These are phyloP conservation scores for Clavaria fumosa DNA, from an alignment of 768 basidiomycete genomes.

Conservation along the genomic window DNA sequence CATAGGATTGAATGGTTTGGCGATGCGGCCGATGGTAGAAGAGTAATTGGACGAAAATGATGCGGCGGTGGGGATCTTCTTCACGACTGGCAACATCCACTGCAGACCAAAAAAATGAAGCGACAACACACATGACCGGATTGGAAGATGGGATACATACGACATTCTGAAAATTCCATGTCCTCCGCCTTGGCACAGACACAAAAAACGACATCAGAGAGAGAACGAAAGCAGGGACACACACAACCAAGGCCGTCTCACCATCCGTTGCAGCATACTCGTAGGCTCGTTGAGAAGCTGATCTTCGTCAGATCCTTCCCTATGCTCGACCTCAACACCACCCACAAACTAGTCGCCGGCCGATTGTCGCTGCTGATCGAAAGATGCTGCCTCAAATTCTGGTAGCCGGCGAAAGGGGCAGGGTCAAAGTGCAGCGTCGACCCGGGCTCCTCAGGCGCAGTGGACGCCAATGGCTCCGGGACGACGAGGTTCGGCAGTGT, in stretches of 20 bases:
- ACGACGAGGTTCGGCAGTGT: conserved; percentile 63
- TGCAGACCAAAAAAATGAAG: conserved; percentile 16
- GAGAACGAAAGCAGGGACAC: background rate
- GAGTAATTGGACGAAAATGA: conserved; percentile 95
- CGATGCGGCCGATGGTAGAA: conserved; percentile 89
- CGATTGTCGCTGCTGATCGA: conserved; percentile 56
- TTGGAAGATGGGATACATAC: conserved; percentile 33
- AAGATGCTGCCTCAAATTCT: conserved; percentile 38
- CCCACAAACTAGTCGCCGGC: conserved; percentile 85
- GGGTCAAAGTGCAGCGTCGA: conserved; percentile 10
- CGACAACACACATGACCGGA: conserved; percentile 3
- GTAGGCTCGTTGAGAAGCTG: conserved; percentile 87
- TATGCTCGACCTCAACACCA: conserved; percentile 85
- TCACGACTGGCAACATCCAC: conserved; percentile 78
- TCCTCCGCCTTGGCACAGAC: conserved; percentile 52
- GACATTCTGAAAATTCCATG: conserved; percentile 91
- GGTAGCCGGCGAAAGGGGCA: conserved; percentile 52
- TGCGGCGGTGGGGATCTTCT: conserved; percentile 58
- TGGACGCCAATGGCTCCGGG: conserved; percentile 40
- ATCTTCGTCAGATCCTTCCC: conserved; percentile 96
- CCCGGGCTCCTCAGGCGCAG: conserved; percentile 19
- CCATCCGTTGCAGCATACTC: conserved; percentile 94
- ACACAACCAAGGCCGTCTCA: conserved; percentile 14
- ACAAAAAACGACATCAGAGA: too few relatives aligned
- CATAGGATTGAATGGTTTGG: conserved; percentile 96